A percentile compares a stretch with the other conserved stretches of the same genome.
Conservation (phyloP, 805 yeast species). For the Kregervanrija pseudodelftensis region DNA sequence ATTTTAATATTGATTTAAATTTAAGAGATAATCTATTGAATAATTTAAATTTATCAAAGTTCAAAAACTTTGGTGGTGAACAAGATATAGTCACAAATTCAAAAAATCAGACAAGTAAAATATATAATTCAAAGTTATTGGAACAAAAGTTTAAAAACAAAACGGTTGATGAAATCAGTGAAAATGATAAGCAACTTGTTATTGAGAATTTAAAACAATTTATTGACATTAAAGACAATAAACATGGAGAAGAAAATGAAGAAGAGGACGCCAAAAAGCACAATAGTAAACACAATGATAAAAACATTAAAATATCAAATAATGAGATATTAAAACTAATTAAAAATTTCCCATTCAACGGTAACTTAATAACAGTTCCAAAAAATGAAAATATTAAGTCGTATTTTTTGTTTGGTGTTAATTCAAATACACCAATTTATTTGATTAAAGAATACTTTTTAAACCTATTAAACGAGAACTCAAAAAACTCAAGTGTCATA, state of each 20-base stretch:
- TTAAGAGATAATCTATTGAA: constrained; percentile 75
- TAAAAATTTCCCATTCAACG: constrained; percentile 62
- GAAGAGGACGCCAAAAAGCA: neutral
- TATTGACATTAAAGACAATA: neutral
- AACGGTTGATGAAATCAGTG: constrained; percentile 12
- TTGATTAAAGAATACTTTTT: constrained; percentile 44
- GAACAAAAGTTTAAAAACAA: constrained; percentile 24
- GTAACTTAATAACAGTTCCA: constrained; percentile 37
- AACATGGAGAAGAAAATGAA: constrained; percentile 8
- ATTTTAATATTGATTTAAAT: constrained; percentile 72
- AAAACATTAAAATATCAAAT: constrained; percentile 14
- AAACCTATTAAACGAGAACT: constrained; percentile 15
- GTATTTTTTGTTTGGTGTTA: constrained; percentile 71
- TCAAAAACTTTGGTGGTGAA: constrained; percentile 20
- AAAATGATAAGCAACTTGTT: constrained; percentile 5
- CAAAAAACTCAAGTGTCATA: constrained; percentile 18
- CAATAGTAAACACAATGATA: constrained; percentile 10
- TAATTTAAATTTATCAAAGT: constrained; percentile 44
- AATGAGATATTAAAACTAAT: constrained; percentile 46
- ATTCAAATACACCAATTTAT: constrained; percentile 59
- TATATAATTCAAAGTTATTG: constrained; percentile 46
- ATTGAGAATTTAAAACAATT: constrained; percentile 3
- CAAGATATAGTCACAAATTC: constrained; percentile 40
- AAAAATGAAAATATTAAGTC: constrained; percentile 39
- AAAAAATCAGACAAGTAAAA: constrained; percentile 36